Evolutionary conservation across 805 yeast genomes (phyloP), one percentile per base, ranked within the genome.

Genomic region (Metschnikowia kofuensis): DNA sequence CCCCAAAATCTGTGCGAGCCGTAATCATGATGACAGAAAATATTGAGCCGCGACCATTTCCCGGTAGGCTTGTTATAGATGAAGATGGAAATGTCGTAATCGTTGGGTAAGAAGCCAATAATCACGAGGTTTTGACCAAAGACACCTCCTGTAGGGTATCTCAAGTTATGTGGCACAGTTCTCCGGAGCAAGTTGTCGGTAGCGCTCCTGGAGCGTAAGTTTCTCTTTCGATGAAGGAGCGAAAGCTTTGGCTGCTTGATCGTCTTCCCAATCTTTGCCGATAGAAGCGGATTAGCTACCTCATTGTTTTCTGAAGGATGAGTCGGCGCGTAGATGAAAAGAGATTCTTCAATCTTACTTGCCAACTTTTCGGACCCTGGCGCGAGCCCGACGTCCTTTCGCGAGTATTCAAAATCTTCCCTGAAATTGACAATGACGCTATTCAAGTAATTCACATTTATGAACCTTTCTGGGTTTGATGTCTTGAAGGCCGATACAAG

Each of bases 111-210:
- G 46, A 76, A 82, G 0, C 94, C 94, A 2, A 80, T 72, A 2
- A 84, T 69, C 5, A 86, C 76, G 15, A 85, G 60, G 54, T 83
- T 84, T 50, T 83, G 82, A 5, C 90, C 91, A 60, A 85, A 85
- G 11, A 75, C 60, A 0, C 82, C 88, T 21, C 85, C 82, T 0
- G 80, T 74, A 1, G 90, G 87, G 54, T 70, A 77, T 21, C 69
- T 63, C 44, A 85, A 65, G 34, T 75, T 72, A 48, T 62, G 69
- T 1, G 85, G 85, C 7, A 76, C 66, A 9, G 68, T 70, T 21
- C 55, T 42, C 13, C 49, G 42, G 35, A 48, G 47, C 14, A 51
- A 40, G 7, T 42, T 44, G 21, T 39, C 21, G 13, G 45, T 42
- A 6, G 37, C 41, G 9, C 35, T 32, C 16, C 12, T 28, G 9